Evolutionary conservation across 345 rosid genomes (phyloP).

Genomic region (Litchi chinensis): DNA sequence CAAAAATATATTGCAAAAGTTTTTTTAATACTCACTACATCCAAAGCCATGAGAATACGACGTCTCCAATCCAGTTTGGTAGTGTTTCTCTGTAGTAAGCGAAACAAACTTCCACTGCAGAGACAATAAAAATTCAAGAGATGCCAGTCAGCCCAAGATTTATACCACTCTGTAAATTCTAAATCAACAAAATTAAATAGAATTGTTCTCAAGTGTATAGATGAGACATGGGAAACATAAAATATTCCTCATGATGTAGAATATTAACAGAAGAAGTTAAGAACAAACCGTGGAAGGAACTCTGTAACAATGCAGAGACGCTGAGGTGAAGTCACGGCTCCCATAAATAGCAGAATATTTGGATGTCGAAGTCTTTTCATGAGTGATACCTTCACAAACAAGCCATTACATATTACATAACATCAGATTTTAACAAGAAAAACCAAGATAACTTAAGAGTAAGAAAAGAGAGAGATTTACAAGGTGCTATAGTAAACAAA

Average conservation of each 20-base stretch:
- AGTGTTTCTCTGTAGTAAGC: conserved; percentile 71
- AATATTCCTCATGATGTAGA: neutral
- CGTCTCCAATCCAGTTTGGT: conserved; percentile 90
- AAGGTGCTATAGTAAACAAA: neutral
- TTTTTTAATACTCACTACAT: conserved; percentile 64
- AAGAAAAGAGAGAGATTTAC: neutral
- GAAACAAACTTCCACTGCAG: conserved; percentile 96
- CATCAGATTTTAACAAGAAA: neutral
- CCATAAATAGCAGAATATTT: conserved; percentile 92
- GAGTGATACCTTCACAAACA: conserved; percentile 64
- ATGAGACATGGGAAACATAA: neutral
- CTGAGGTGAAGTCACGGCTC: conserved; percentile 88
- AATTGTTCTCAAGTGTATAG: conserved; percentile 1
- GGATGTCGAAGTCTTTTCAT: conserved; percentile 99
- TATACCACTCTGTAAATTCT: neutral
- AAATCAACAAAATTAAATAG: conserved; percentile 13
- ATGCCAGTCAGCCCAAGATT: conserved; percentile 21
- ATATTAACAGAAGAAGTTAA: conserved; percentile 17
- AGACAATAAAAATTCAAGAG: conserved; percentile 18
- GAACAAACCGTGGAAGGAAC: conserved; percentile 93
- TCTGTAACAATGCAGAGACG: conserved; percentile 97
- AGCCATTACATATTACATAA: conserved; percentile 18
- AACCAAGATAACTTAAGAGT: neutral
- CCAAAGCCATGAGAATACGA: conserved; percentile 83
- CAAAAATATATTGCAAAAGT: conserved; percentile 5